Percentiles rank a stretch among this genome's conserved stretches.
Conservation (phyloP, 1,284 basidiomycete species). For the Anthracocystis walkeri region DNA sequence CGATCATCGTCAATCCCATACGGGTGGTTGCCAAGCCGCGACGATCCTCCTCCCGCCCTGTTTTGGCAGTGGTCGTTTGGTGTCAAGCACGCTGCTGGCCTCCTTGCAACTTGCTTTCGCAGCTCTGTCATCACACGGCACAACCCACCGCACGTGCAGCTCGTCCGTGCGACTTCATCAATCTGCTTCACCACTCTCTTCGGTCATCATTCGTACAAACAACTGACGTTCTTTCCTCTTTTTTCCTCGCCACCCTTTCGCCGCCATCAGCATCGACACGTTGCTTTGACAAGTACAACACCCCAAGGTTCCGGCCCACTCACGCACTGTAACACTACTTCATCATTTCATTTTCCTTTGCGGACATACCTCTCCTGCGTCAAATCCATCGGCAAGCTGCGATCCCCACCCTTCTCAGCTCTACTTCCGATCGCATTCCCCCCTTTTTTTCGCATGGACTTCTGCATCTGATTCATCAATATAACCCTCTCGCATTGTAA, state of each 20-base stretch:
- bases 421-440: constrained; percentile 24
- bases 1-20: neutral
- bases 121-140: constrained; percentile 3
- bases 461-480: constrained; percentile 31
- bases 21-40: neutral
- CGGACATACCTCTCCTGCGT: constrained; percentile 28
- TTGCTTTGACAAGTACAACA: constrained; percentile 18
- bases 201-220: neutral
- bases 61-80: neutral
- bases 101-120: too few species aligned
- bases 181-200: neutral
- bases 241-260: neutral
- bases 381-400: constrained; percentile 32
- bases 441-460: constrained; percentile 25
- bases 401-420: neutral
- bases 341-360: constrained; percentile 13
- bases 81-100: too few species aligned
- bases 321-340: constrained; percentile 32
- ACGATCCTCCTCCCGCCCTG: neutral
- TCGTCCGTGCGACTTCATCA: neutral
- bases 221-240: constrained; percentile 5
- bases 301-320: constrained; percentile 1
- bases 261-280: constrained; percentile 13
- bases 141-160: neutral
- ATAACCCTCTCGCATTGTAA: constrained; percentile 40